These are phyloP conservation scores for Chimonanthus praecox DNA, from an alignment of 164 flowering plant species.

Conservation along the genomic window DNA sequence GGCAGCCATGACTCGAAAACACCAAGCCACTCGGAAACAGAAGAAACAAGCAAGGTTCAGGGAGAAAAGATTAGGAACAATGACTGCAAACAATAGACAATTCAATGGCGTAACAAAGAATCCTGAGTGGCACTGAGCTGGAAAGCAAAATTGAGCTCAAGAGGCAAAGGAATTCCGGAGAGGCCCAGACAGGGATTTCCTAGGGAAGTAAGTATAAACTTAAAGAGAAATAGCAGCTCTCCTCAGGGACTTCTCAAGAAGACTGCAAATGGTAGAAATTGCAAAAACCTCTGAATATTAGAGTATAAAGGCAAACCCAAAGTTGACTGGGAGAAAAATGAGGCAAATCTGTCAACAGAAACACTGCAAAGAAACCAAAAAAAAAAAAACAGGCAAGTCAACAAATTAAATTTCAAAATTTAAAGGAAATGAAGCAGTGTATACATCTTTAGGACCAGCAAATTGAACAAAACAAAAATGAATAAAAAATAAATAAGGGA, in stretches of 20 bases:
- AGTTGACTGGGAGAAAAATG: background rate
- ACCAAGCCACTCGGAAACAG: background rate
- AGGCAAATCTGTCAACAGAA: background rate
- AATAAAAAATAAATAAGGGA: no score
- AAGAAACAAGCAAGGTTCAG: background rate
- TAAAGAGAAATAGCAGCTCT: background rate
- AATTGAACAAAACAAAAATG: no score
- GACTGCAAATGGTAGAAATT: no score
- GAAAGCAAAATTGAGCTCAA: background rate
- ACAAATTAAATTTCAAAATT: background rate
- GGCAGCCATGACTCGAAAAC: slow-evolving; percentile 41
- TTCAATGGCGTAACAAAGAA: background rate
- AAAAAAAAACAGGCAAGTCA: background rate
- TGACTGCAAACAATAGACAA: background rate
- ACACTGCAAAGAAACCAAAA: background rate
- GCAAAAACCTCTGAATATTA: no score
- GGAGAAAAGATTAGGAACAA: background rate
- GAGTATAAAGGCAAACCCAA: background rate
- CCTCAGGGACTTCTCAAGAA: background rate
- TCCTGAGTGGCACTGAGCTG: background rate
- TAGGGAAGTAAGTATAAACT: background rate
- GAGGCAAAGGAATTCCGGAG: background rate
- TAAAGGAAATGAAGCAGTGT: no score
- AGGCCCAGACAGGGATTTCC: background rate
- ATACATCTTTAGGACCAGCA: no score